Percentiles rank a stretch among this genome's conserved stretches.
phyloP scores from a whole-genome alignment of 2,329 filamentous ascomycete species.

The Stachybotrys chlorohalonatus region DNA sequence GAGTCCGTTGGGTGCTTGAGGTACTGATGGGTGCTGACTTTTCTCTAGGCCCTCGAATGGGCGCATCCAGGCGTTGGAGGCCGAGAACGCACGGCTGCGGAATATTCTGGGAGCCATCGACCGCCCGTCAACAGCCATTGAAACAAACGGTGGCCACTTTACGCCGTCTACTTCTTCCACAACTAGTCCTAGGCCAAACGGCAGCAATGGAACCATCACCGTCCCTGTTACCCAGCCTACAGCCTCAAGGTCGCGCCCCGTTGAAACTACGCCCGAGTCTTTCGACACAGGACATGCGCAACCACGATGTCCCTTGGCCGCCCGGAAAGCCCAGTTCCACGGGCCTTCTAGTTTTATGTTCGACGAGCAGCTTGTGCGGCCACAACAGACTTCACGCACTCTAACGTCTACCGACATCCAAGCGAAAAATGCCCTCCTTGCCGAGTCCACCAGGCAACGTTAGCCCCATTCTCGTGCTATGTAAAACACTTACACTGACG shows the following conservation, averaged over 20 bases:
- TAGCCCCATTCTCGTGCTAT: not conserved
- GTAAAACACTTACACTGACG: not conserved
- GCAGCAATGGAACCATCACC: not conserved
- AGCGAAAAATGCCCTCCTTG: conserved; percentile 7
- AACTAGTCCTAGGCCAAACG: not conserved
- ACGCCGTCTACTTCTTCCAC: not conserved
- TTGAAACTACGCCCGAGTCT: not conserved
- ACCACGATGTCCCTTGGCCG: not conserved
- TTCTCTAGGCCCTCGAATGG: conserved; percentile 12
- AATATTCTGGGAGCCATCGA: conserved; percentile 12
- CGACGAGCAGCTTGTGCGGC: not conserved
- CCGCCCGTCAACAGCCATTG: not conserved
- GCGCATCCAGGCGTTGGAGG: conserved; percentile 19
- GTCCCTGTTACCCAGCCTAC: not conserved
- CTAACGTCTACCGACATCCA: not conserved
- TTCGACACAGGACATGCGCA: not conserved
- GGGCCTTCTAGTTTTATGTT: conserved; percentile 10
- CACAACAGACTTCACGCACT: not conserved
- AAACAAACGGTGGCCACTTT: not conserved
- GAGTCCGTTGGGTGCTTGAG: not conserved
- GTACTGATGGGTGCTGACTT: not conserved
- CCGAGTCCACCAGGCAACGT: conserved; percentile 10
- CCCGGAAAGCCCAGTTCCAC: conserved; percentile 14
- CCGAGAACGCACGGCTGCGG: conserved; percentile 25
- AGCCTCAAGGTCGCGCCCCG: not conserved